Evolutionary conservation across 495 filamentous ascomycete genomes (phyloP).

Genomic region (Beverwykella pulmonaria): DNA sequence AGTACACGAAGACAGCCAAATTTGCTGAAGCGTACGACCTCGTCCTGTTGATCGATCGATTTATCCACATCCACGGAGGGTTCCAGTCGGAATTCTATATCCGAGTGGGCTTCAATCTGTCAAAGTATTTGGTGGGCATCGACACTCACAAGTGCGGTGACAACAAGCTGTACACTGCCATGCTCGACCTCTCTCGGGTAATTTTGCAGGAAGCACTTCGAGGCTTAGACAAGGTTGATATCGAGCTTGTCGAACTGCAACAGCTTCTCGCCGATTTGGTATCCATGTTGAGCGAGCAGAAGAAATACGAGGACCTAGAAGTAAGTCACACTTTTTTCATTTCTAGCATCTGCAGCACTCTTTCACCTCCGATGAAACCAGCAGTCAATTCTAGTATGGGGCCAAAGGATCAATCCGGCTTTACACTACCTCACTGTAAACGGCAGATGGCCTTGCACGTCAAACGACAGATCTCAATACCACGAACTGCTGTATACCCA

Average conservation of each 20-base stretch:
- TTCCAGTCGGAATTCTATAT: constrained; percentile 47
- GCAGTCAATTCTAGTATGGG: too few species aligned
- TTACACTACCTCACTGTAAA: too few species aligned
- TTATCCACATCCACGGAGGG: constrained; percentile 57
- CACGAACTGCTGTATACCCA: too few species aligned
- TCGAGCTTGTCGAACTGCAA: constrained; percentile 26
- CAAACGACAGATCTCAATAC: too few species aligned
- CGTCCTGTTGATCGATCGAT: constrained; percentile 57
- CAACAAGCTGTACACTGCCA: constrained; percentile 19
- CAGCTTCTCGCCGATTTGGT: constrained; percentile 28
- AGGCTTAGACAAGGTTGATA: constrained; percentile 21
- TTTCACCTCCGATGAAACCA: too few species aligned
- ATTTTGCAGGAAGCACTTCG: constrained; percentile 25
- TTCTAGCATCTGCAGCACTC: neutral
- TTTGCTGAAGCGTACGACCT: constrained; percentile 59
- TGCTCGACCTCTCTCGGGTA: constrained; percentile 35
- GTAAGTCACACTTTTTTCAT: constrained; percentile 9
- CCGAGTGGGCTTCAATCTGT: constrained; percentile 24
- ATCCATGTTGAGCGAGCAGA: constrained; percentile 32
- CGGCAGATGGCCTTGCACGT: too few species aligned
- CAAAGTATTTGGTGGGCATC: constrained; percentile 25
- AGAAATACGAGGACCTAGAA: constrained; percentile 35
- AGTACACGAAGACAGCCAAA: constrained; percentile 29
- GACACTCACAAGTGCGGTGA: constrained; percentile 25
- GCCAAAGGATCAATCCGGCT: too few species aligned